phyloP scores from a whole-genome alignment of 2,329 filamentous ascomycete genomes.

The Grosmannia serpens region DNA sequence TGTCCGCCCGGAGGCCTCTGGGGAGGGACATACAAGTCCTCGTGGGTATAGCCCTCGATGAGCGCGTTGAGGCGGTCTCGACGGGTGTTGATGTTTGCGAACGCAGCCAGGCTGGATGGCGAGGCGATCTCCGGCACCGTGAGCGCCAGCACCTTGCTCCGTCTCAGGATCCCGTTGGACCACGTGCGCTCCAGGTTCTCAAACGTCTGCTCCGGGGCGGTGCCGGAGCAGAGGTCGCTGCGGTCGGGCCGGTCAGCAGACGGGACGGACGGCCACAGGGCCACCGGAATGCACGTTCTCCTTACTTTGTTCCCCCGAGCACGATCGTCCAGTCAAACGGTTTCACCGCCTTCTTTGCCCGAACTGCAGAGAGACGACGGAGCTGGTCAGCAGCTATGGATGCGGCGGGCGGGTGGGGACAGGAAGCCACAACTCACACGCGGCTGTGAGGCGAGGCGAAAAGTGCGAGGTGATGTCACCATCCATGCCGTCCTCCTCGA shows the following conservation, averaged over 20 bases:
- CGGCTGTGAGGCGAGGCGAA: constrained; percentile 13
- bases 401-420: neutral
- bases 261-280: neutral
- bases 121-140: constrained; percentile 45
- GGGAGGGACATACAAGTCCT: constrained; percentile 33
- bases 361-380: neutral
- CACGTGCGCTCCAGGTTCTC: constrained; percentile 37
- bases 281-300: neutral
- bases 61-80: constrained; percentile 33
- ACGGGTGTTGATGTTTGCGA: neutral
- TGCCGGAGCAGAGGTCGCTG: constrained; percentile 36
- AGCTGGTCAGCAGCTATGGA: neutral
- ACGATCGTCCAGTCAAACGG: constrained; percentile 50
- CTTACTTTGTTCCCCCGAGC: constrained; percentile 49
- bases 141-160: constrained; percentile 47
- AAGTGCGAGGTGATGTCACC: constrained; percentile 17
- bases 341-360: neutral
- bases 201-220: constrained; percentile 31
- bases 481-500: constrained; percentile 16
- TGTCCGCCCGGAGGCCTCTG: neutral
- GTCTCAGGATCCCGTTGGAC: constrained; percentile 34
- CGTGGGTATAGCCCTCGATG: constrained; percentile 37
- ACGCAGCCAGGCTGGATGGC: neutral
- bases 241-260: neutral
- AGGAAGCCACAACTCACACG: constrained; percentile 11